Percentiles rank a stretch among this genome's conserved stretches.
phyloP scores from a whole-genome alignment of 83 land plant species.

The Picea abies region DNA sequence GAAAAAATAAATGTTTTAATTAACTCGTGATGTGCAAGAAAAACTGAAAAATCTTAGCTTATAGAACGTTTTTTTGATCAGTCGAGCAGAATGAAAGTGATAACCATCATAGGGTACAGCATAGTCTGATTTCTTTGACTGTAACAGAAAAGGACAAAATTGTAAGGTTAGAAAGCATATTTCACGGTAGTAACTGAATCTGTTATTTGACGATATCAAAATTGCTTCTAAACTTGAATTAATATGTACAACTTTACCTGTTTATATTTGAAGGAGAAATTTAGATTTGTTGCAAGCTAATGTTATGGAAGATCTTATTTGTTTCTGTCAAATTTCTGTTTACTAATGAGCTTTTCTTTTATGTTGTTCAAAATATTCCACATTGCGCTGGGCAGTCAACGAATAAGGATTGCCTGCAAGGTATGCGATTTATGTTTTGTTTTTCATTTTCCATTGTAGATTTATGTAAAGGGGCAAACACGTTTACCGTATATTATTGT shows the following conservation, averaged over 20 bases:
- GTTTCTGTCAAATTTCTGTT: neutral
- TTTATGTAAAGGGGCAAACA: neutral
- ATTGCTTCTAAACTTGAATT: no score
- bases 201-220: no score
- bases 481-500: neutral
- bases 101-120: no score
- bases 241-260: neutral
- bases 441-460: neutral
- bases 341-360: neutral
- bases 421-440: neutral
- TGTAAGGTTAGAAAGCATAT: no score
- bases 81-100: no score
- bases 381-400: conserved; percentile 6
- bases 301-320: conserved; percentile 2
- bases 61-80: no score
- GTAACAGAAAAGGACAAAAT: no score
- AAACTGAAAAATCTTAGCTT: no score
- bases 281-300: neutral
- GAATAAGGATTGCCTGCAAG: conserved; percentile 13
- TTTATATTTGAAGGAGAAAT: neutral
- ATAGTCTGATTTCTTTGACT: no score
- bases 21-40: no score
- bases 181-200: no score
- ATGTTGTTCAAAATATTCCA: neutral
- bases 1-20: no score